A percentile compares a stretch with the other conserved stretches of the same genome.
These are phyloP conservation scores for Glonium stellatum DNA, from an alignment of 495 filamentous ascomycete species.

Conservation along the genomic window DNA sequence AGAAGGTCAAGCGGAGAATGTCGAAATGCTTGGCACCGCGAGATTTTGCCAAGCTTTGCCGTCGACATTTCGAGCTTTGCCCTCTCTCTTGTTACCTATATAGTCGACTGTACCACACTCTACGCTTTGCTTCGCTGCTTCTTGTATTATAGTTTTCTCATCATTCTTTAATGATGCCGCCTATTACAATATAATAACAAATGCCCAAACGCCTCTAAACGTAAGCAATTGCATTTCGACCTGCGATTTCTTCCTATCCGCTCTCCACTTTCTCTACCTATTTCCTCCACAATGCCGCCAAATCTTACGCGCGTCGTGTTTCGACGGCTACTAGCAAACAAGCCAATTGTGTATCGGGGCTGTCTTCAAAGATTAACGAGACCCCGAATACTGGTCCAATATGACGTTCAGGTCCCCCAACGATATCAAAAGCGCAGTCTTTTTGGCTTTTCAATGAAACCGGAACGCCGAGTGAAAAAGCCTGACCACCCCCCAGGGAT, in stretches of 20 bases:
- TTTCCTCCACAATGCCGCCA: slow-evolving; percentile 58
- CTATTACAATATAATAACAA: background rate
- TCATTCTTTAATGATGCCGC: background rate
- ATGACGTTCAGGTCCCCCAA: slow-evolving; percentile 10
- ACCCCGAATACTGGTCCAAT: slow-evolving; percentile 19
- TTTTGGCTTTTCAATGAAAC: slow-evolving; percentile 52
- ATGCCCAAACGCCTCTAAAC: background rate
- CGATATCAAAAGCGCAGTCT: slow-evolving; percentile 44
- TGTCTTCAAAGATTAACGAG: slow-evolving; percentile 34
- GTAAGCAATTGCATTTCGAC: slow-evolving; percentile 13
- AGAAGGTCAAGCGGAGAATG: background rate
- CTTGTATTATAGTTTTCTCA: slow-evolving; percentile 12
- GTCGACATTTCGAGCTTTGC: background rate
- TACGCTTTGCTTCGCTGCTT: background rate
- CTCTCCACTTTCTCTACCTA: background rate
- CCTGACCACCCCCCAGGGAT: slow-evolving; percentile 56
- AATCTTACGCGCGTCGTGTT: slow-evolving; percentile 72
- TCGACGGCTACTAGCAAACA: slow-evolving; percentile 58
- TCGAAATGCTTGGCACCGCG: background rate
- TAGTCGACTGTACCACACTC: background rate
- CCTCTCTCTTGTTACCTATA: background rate
- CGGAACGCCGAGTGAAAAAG: slow-evolving; percentile 46
- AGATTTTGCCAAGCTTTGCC: background rate
- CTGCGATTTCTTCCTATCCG: too few relatives aligned
- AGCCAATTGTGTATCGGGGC: slow-evolving; percentile 44